Evolutionary conservation across 225 moss, liverwort and hornwort species (phyloP).

Genomic region (Marchantia polymorpha): DNA sequence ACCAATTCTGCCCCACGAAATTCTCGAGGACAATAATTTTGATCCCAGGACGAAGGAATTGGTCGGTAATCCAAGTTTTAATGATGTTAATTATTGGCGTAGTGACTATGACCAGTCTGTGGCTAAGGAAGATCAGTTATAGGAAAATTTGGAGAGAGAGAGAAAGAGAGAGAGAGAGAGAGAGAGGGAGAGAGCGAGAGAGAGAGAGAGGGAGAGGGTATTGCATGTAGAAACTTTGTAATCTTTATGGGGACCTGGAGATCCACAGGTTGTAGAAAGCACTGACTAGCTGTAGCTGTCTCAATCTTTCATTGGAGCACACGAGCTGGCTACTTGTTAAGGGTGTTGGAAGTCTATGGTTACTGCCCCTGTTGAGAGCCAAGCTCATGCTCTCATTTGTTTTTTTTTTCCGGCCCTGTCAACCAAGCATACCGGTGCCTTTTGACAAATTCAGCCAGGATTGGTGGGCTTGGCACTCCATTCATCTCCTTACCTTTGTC

Average conservation of each 20-base stretch:
- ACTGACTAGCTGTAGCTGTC: constrained; percentile 28
- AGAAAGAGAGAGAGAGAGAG: not conserved
- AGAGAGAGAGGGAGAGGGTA: constrained; percentile 8
- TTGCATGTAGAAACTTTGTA: constrained; percentile 25
- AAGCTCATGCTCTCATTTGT: constrained; percentile 33
- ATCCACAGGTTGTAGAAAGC: constrained; percentile 25
- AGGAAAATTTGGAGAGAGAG: constrained; percentile 23
- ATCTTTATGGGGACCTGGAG: constrained; percentile 16
- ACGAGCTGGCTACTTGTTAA: constrained; percentile 17
- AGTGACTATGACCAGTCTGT: constrained; percentile 73
- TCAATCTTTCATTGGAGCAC: constrained; percentile 21
- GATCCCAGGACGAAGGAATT: constrained; percentile 47
- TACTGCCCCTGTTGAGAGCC: constrained; percentile 17
- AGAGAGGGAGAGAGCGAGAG: constrained; percentile 8
- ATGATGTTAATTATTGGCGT: constrained; percentile 92
- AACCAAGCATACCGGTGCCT: constrained; percentile 22
- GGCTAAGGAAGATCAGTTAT: constrained; percentile 57
- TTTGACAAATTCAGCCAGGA: constrained; percentile 14
- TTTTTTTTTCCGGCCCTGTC: constrained; percentile 24
- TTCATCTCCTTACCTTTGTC: not conserved
- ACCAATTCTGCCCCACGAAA: constrained; percentile 57
- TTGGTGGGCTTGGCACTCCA: constrained; percentile 23
- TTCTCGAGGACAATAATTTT: constrained; percentile 28
- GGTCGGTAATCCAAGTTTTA: constrained; percentile 62
- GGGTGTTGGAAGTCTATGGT: constrained; percentile 18